Percentiles rank a stretch among this genome's conserved stretches.
Conservation (phyloP, 768 basidiomycete species). For the Podaxis mareebaensis region DNA sequence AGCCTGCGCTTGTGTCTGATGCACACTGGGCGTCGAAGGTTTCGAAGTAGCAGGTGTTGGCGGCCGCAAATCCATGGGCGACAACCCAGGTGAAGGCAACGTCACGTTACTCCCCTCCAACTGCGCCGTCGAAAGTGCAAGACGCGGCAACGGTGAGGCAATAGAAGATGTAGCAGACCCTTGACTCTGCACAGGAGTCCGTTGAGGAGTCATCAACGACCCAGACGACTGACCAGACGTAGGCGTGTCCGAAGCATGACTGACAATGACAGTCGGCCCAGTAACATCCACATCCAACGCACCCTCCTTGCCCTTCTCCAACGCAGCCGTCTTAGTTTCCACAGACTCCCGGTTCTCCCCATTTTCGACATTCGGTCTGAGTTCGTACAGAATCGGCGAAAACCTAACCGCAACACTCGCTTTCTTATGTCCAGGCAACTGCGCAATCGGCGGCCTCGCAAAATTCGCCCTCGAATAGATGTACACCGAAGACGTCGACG, state of each 20-base stretch:
- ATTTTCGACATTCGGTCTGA: constrained; percentile 60
- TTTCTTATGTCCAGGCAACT: constrained; percentile 95
- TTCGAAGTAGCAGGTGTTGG: constrained; percentile 65
- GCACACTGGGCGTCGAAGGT: constrained; percentile 45
- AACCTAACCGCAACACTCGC: constrained; percentile 93
- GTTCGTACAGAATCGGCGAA: constrained; percentile 89
- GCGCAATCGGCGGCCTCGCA: constrained; percentile 88
- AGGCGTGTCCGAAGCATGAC: constrained; percentile 9
- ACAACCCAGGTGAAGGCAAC: constrained; percentile 55
- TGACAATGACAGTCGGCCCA: constrained; percentile 35
- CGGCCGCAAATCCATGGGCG: constrained; percentile 55
- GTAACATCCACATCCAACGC: constrained; percentile 60
- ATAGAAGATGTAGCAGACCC: constrained; percentile 28
- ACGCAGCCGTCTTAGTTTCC: constrained; percentile 44
- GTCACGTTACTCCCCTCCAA: constrained; percentile 15
- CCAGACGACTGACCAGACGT: neutral
- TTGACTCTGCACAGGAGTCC: constrained; percentile 27
- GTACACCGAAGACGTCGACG: constrained; percentile 68
- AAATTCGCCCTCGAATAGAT: constrained; percentile 97
- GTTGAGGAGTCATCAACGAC: constrained; percentile 32
- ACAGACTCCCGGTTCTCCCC: constrained; percentile 27
- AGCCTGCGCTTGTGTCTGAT: constrained; percentile 21
- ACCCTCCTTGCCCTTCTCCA: constrained; percentile 70
- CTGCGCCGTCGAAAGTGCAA: constrained; percentile 30
- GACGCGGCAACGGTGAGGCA: constrained; percentile 51